Evolutionary conservation across 2,329 filamentous ascomycete species (phyloP), one percentile per base, ranked within the genome.

Genomic region (Calonectria crousiana): DNA sequence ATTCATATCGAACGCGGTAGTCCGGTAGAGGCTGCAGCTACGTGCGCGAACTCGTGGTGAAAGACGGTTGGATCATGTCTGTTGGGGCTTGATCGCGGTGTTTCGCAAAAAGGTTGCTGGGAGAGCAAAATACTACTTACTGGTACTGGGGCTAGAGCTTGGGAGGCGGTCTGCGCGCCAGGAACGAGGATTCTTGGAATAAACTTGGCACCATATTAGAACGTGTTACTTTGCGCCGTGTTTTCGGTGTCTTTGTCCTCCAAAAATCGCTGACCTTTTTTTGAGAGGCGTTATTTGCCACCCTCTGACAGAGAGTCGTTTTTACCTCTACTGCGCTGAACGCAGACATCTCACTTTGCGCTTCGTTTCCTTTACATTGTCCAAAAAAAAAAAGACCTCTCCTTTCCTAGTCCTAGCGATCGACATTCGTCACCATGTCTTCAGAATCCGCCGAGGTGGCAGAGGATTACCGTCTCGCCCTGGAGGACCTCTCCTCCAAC

Each of bases 401-500:
- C 18, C 52, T 65, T 68, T 71, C 67, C 73, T 70, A 71, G 68
- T 56, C 67, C 64, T 72, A 73, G 51, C 73, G 69, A 71, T 72
- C 67, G 71, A 73, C 68, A 75, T 73, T 70, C 60, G 72, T 68
- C 74, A 83, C 66, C 80, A 90, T 90, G 88, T 86, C 87, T 74
- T 86, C 88, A 80, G 88, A 89, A 78, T 87, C 94, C 77, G 95
- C 95, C 84, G 95, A 98, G 86, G 95, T 99, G 80, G 96, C 96
- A 76, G 94, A 96, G 85, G 97, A 98, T 87, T 99, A 98, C 87
- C 95, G 94, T 84, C 94, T 95, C 83, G 97, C 96, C 69, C 89
- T 99, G 83, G 95, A 98, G 87, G 96, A 98, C 85, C 90, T 99
- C 82, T 95, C 94, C 78, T 91, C 93, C 83, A 98, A 98, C 87